These are phyloP conservation scores for Penicillium mononematosum DNA, from an alignment of 495 filamentous ascomycete species.

Conservation along the genomic window DNA sequence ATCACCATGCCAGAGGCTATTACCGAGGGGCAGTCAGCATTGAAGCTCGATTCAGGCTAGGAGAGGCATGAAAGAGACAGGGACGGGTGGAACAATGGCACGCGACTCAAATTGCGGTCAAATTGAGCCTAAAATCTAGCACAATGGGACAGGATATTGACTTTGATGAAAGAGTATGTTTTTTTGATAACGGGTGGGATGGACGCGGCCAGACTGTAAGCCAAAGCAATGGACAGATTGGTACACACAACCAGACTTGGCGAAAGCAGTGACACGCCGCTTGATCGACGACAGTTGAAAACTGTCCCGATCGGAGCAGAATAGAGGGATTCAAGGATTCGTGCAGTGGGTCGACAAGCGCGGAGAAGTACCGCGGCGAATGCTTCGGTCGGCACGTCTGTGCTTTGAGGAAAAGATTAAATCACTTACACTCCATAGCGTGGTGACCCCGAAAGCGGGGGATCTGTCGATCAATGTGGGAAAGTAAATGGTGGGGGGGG, in stretches of 20 bases:
- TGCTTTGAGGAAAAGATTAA: conserved; percentile 28
- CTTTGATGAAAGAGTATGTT: conserved; percentile 41
- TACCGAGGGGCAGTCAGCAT: conserved; percentile 46
- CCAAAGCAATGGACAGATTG: conserved; percentile 28
- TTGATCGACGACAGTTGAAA: conserved; percentile 7
- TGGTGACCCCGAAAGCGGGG: conserved; percentile 49
- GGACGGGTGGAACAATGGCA: conserved; percentile 28
- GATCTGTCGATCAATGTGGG: conserved; percentile 29
- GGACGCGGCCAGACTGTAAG: conserved; percentile 35
- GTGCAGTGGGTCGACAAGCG: conserved; percentile 48
- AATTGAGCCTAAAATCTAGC: conserved; percentile 28
- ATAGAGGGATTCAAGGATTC: conserved; percentile 27
- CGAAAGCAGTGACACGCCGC: conserved; percentile 16
- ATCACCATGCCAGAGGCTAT: conserved; percentile 55
- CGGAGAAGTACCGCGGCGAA: conserved; percentile 47
- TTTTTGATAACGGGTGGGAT: conserved; percentile 48
- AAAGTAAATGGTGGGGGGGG: conserved; percentile 34
- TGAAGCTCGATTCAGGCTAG: conserved; percentile 36
- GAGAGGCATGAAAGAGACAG: conserved; percentile 20
- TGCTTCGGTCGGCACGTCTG: conserved; percentile 33
- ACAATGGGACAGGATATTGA: conserved; percentile 33
- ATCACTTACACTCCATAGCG: conserved; percentile 52
- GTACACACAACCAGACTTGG: conserved; percentile 24
- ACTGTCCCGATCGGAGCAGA: conserved; percentile 10
- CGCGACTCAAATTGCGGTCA: conserved; percentile 36